Evolutionary conservation across 2,329 filamentous ascomycete species (phyloP).

Genomic region (Claviceps lovelessii): DNA sequence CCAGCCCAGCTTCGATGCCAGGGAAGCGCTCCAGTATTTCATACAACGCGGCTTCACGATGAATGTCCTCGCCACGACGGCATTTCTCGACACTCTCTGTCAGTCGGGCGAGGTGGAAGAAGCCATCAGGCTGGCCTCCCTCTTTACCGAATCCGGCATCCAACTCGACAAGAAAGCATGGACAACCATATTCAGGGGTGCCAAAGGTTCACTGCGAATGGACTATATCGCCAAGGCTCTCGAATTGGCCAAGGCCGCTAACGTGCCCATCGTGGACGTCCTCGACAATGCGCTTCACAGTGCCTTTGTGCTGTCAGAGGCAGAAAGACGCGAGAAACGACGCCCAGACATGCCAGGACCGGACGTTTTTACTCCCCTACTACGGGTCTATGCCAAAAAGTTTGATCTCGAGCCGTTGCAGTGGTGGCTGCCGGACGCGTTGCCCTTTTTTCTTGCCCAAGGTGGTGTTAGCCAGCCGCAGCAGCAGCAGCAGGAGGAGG

Average conservation of each 20-base stretch:
- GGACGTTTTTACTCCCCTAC: conserved; percentile 31
- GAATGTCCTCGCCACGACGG: conserved; percentile 48
- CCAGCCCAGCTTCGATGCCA: conserved; percentile 15
- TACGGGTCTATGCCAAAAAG: conserved; percentile 33
- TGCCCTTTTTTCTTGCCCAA: conserved; percentile 18
- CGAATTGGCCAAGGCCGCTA: conserved; percentile 33
- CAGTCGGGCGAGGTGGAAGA: conserved; percentile 28
- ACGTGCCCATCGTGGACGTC: conserved; percentile 22
- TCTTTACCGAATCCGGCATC: conserved; percentile 30
- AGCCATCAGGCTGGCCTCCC: conserved; percentile 19
- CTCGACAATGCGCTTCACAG: conserved; percentile 31
- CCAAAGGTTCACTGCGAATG: conserved; percentile 43
- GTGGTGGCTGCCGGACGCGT: conserved; percentile 21
- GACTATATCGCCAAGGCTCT: conserved; percentile 30
- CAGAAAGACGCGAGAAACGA: conserved; percentile 22
- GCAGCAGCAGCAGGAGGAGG: not conserved
- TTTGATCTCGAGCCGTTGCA: conserved; percentile 33
- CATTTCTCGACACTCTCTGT: conserved; percentile 58
- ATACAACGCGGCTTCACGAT: conserved; percentile 47
- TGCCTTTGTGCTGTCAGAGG: conserved; percentile 30
- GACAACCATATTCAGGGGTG: conserved; percentile 55
- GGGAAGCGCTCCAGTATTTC: conserved; percentile 26
- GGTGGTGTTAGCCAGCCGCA: conserved; percentile 11
- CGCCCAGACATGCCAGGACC: conserved; percentile 18
- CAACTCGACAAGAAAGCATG: conserved; percentile 53